Base-by-base conservation (phyloP, 805 yeast genomes). In the Wickerhamomyces sydowiorum region DNA sequence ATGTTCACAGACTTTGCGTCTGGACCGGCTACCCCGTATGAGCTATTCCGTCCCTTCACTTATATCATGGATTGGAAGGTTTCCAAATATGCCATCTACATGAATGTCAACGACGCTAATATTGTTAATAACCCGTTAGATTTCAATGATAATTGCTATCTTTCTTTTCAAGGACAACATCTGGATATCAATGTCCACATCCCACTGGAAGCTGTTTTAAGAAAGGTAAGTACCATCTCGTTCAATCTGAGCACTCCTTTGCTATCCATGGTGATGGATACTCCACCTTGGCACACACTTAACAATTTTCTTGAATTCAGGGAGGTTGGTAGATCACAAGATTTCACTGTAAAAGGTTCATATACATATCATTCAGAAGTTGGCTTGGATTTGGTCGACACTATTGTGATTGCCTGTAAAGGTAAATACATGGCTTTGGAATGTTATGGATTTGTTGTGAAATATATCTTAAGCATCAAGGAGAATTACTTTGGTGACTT, bases 241-340 rank as follows among this genome's bases (percentile, higher is more conserved):
- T 86, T 71, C 51, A 60, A 62, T 1, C 48, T 83, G 2, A 48
- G 49, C 3, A 82, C 96, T 0, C 78, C 86, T 0, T 64, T 63
- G 37, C 76, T 88, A 49, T 74, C 80, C 37, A 53, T 93, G 37
- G 65, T 75, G 1, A 59, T 90, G 3, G 83, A 80, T 43, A 78
- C 93, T 0, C 98, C 99, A 0, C 83, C 91, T 1, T 93, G 98
- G 96, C 95, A 88, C 55, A 90, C 98, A 0, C 66, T 80, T 21
- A 76, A 80, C 41, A 81, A 83, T 37, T 91, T 91, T 50, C 59
- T 86, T 65, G 72, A 73, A 37, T 63, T 73, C 12, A 76, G 73
- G 17, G 73, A 75, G 14, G 71, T 88, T 47, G 98, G 96, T 0
- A 66, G 79, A 46, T 78, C 89, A 0, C 66, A 73, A 22, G 73